phyloP scores from a whole-genome alignment of 208 protist species.

The Leptomonas pyrrhocoris region DNA sequence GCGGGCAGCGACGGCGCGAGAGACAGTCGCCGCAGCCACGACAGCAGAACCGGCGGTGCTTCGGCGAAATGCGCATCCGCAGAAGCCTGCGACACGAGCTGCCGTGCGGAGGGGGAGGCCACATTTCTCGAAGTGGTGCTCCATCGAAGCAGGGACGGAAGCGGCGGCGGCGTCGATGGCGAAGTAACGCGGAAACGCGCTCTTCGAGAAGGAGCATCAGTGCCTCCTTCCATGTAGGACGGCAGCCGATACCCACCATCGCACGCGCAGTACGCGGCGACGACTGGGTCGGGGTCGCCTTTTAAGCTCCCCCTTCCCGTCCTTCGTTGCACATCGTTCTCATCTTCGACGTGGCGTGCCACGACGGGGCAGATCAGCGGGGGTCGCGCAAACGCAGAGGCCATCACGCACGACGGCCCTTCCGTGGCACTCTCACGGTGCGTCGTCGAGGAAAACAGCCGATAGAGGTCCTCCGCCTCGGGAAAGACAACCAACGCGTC shows the following conservation, averaged over 20 bases:
- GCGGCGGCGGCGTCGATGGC: not conserved
- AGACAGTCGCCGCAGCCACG: conserved; percentile 9
- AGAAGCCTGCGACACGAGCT: not conserved
- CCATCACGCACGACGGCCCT: not conserved
- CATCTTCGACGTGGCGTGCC: not conserved
- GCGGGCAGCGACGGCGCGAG: conserved; percentile 11
- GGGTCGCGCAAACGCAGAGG: not conserved
- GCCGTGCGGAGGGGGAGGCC: conserved; percentile 6
- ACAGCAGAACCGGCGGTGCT: not conserved
- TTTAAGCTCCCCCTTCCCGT: not conserved
- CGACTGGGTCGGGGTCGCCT: not conserved
- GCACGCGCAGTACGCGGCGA: not conserved
- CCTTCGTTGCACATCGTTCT: not conserved
- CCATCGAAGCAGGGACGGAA: too few relatives aligned
- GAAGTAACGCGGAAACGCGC: conserved; percentile 4
- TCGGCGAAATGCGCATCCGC: not conserved
- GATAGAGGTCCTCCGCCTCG: conserved; percentile 5
- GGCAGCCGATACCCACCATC: not conserved
- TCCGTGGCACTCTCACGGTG: not conserved
- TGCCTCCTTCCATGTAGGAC: not conserved
- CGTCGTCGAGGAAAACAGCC: not conserved
- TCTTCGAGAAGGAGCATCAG: not conserved
- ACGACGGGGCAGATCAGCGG: conserved; percentile 1
- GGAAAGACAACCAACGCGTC: conserved; percentile 2
- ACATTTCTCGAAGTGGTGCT: not conserved